Conservation (phyloP, 768 basidiomycete genomes). For the Boletus fagicola region DNA sequence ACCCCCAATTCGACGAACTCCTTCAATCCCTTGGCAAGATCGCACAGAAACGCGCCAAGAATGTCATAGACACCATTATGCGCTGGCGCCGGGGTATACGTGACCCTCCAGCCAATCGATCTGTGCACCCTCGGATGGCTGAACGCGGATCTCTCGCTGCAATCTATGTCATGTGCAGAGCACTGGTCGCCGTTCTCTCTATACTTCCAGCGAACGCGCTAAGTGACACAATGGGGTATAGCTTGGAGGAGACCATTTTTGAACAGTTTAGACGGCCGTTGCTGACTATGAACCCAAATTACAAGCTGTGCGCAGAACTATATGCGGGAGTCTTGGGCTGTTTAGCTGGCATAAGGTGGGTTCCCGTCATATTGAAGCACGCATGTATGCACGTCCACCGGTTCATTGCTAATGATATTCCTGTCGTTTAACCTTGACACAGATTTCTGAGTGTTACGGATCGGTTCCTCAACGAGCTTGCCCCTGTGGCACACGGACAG, state of each 20-base stretch:
- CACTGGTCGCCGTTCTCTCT: slow-evolving; percentile 74
- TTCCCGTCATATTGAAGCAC: neutral
- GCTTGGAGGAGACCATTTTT: slow-evolving; percentile 85
- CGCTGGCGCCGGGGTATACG: slow-evolving; percentile 82
- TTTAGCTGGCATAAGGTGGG: slow-evolving; percentile 76
- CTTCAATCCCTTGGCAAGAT: slow-evolving; percentile 84
- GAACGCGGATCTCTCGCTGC: slow-evolving; percentile 81
- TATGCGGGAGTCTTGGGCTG: slow-evolving; percentile 84
- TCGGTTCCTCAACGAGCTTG: slow-evolving; percentile 78
- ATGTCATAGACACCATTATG: slow-evolving; percentile 83
- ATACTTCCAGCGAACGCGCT: slow-evolving; percentile 73
- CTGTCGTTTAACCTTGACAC: neutral
- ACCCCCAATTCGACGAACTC: slow-evolving; percentile 79
- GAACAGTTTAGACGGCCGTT: slow-evolving; percentile 75
- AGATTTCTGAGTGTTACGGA: slow-evolving; percentile 94
- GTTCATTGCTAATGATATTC: neutral
- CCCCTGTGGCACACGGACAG: slow-evolving; percentile 69
- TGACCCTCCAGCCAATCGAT: slow-evolving; percentile 46
- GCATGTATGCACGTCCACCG: neutral
- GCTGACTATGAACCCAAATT: slow-evolving; percentile 66
- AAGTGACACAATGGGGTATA: slow-evolving; percentile 73
- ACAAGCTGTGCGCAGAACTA: slow-evolving; percentile 76
- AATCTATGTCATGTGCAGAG: slow-evolving; percentile 88
- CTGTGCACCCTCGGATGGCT: slow-evolving; percentile 34
- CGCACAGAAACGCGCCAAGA: slow-evolving; percentile 79